phyloP scores from a whole-genome alignment of 1,284 basidiomycete genomes.

The Spongispora temasekensis region DNA sequence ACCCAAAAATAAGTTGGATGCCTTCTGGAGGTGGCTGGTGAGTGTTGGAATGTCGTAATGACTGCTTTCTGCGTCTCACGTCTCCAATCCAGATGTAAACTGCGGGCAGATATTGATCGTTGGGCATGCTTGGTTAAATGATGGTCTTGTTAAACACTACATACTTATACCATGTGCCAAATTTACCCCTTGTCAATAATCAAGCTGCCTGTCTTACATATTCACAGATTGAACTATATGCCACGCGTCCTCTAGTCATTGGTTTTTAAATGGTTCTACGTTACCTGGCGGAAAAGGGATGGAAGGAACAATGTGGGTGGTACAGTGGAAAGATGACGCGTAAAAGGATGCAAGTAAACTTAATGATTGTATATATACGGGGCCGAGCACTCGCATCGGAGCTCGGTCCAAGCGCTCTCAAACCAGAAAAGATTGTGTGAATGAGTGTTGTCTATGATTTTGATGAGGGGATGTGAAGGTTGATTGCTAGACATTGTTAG shows the following conservation, averaged over 20 bases:
- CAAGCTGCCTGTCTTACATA: neutral
- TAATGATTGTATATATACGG: conserved; percentile 41
- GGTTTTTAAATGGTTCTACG: conserved; percentile 25
- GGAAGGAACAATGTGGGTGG: conserved; percentile 24
- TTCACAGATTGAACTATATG: neutral
- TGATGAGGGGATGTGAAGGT: conserved; percentile 61
- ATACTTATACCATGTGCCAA: no score
- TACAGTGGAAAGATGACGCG: conserved; percentile 39
- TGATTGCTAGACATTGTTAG: conserved; percentile 49
- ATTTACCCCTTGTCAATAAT: no score
- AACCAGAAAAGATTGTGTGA: conserved; percentile 6
- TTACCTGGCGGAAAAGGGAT: conserved; percentile 24
- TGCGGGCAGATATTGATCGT: neutral
- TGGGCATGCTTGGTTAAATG: neutral
- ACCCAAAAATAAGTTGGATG: conserved; percentile 66
- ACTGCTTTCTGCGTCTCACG: conserved; percentile 1
- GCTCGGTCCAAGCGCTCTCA: conserved; percentile 9
- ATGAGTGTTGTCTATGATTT: conserved; percentile 40
- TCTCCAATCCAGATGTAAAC: conserved; percentile 26
- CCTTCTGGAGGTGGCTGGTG: conserved; percentile 75
- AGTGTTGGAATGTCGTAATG: conserved; percentile 30
- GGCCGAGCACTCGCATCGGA: conserved; percentile 18
- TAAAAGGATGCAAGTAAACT: conserved; percentile 34
- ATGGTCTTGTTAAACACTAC: no score
- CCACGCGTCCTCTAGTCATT: neutral